A percentile compares a stretch with the other conserved stretches of the same genome.
Evolutionary conservation across 2,329 filamentous ascomycete species (phyloP).

Genomic region (Penicillium sp.): DNA sequence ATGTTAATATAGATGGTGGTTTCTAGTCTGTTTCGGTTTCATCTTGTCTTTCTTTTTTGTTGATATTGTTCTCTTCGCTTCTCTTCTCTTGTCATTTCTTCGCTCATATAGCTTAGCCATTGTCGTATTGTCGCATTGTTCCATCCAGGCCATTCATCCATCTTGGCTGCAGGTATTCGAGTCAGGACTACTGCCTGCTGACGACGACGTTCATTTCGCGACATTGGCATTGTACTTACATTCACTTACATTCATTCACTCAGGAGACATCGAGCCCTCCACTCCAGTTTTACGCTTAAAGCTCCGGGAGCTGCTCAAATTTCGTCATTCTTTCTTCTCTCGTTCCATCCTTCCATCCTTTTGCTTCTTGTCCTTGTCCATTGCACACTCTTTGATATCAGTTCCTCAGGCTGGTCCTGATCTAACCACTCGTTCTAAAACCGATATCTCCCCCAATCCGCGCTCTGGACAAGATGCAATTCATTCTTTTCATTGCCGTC

Average conservation of each 20-base stretch:
- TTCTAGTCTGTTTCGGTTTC: conserved; percentile 1
- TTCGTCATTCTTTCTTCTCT: not conserved
- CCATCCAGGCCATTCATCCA: not conserved
- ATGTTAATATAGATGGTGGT: not conserved
- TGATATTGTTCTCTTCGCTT: not conserved
- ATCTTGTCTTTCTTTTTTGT: not conserved
- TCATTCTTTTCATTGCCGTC: conserved; percentile 28
- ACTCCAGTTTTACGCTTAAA: not conserved
- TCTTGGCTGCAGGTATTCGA: conserved; percentile 9
- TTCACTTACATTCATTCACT: too few species aligned
- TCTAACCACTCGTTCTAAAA: conserved; percentile 15
- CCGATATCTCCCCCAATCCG: not conserved
- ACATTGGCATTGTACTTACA: conserved; percentile 8
- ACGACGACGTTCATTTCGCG: conserved; percentile 7
- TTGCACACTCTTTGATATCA: conserved; percentile 2
- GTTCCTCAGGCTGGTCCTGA: conserved; percentile 8
- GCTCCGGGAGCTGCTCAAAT: not conserved
- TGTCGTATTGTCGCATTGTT: not conserved
- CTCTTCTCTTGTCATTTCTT: not conserved
- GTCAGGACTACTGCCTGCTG: conserved; percentile 20
- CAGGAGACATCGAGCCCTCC: not conserved
- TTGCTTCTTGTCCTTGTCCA: not conserved
- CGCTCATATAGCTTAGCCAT: too few species aligned
- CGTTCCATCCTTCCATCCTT: not conserved
- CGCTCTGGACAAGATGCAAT: conserved; percentile 25